Evolutionary conservation across 305 asterid genomes (phyloP), one percentile per base, ranked within the genome.

Genomic region (Ilex paraguariensis): DNA sequence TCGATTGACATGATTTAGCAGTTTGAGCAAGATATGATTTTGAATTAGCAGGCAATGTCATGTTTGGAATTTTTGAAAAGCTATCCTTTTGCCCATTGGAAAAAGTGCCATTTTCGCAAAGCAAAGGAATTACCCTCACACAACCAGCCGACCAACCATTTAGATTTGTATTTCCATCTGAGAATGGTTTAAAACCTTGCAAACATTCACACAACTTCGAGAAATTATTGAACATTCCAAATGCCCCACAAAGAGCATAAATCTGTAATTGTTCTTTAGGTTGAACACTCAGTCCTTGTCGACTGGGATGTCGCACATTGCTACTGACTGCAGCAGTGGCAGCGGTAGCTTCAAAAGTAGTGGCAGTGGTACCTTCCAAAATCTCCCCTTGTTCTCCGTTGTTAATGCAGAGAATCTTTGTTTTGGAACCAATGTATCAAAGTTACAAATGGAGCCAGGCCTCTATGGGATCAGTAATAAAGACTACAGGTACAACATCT

Each of bases 291-390:
- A 84, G 84, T 72, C 98, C 44, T 59, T 77, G 73, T 80, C 95
- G 54, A 71, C 98, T 81, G 84, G 79, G 28, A 67, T 77, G 73
- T 69, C 98, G 4, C 87, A 81, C 75, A 40, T 79, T 60, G 68
- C 88, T 72, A 66, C 84, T 80, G 95, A 85, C 69, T 71, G 78
- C 66, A 67, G 81, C 72, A 76, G 66, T 69, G 80, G 70, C 58
- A 70, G 73, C 61, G 50, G 50, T 7, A 45, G 50, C 50, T 7
- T 45, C 50, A 7, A 8, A 45, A 45, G 50, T 45, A 13, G 11
- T 45, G 50, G 53, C 53, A 11, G 53, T 49, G 16, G 53, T 5
- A 49, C 15, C 13, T 49, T 49, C 13, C 53, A 12, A 49, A 49
- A n/a, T 12, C 14, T 49, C 11, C 53, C 15, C 16, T 49, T 49